phyloP scores from a whole-genome alignment of 2,329 filamentous ascomycete genomes.

The Davidsoniella australis region DNA sequence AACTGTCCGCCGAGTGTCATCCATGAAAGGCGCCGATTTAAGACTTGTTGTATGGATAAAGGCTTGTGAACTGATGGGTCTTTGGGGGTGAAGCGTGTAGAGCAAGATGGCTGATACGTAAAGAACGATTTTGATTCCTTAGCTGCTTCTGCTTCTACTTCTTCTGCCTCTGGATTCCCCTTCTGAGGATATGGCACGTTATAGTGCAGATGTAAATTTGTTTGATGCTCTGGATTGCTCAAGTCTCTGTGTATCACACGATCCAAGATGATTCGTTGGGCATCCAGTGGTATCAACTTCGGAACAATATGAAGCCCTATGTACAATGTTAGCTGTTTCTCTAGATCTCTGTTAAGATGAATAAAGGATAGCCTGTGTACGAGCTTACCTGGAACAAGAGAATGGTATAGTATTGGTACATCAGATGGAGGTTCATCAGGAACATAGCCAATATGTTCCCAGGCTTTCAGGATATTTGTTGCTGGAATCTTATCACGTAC shows the following conservation, averaged over 20 bases:
- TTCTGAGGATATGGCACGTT: conserved; percentile 39
- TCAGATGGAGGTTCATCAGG: conserved; percentile 21
- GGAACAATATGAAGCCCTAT: conserved; percentile 67
- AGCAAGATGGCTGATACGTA: conserved; percentile 28
- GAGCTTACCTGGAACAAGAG: conserved; percentile 47
- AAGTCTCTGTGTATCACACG: conserved; percentile 64
- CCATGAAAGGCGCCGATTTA: conserved; percentile 78
- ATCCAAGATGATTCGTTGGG: conserved; percentile 55
- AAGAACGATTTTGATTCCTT: conserved; percentile 33
- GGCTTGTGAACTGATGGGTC: conserved; percentile 59
- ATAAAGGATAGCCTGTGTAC: neutral
- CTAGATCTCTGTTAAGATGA: neutral
- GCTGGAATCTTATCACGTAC: conserved; percentile 26
- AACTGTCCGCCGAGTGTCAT: conserved; percentile 90
- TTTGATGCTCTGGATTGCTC: conserved; percentile 55
- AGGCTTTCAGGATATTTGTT: conserved; percentile 26
- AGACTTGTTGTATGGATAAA: conserved; percentile 48
- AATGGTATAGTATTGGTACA: conserved; percentile 43
- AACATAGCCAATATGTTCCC: conserved; percentile 24
- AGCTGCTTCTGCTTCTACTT: conserved; percentile 2
- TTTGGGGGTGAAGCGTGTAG: conserved; percentile 46
- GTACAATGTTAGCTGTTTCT: neutral
- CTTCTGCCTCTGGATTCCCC: too few species aligned
- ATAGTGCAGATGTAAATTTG: conserved; percentile 81
- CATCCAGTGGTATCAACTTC: conserved; percentile 47